Evolutionary conservation across 2,329 filamentous ascomycete genomes (phyloP), one percentile per base, ranked within the genome.

Genomic region (Kalmusia sp.): DNA sequence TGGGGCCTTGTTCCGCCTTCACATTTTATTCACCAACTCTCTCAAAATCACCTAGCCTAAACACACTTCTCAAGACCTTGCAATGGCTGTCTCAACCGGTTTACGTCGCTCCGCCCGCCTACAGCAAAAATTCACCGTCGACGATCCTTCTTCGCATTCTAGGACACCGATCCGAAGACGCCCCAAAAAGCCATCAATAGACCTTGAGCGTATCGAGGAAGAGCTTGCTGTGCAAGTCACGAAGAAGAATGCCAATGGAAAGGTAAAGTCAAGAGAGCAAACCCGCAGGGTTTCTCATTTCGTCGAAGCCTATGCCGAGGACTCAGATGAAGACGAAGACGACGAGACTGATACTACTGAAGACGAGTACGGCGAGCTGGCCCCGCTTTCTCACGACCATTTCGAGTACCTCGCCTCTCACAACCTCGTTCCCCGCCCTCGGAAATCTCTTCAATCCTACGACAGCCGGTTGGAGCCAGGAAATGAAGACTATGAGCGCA

Each of bases 401-500:
- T 14, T 58, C 24, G 51, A 53, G 15, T 60, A 31, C 27, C 7
- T 12, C 19, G 11, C 35, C 4, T 41, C 41, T 11, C 38, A 58
- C n/a, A 31, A 54, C 9, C 30, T 57, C 4, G 30, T 21, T 3
- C 38, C 30, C 7, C 40, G 50, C 14, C 14, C 37, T 15, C 11
- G 6, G 4, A 54, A 35, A 9, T 47, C 44, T 5, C 4, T 8
- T 0, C 7, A 17, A 1, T 47, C 51, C 5, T 55, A 55, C 22
- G 59, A 60, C 33, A 55, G 49, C 17, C 49, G 51, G 2, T 46
- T 44, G 3, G 55, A 57, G 24, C 37, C 49, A 8, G 57, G 50
- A 3, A 62, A 62, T 35, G 43, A 57, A 17, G 47, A 48, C 8
- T 60, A 62, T 27, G 49, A 58, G 35, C 7, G 17, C 1, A 53